Evolutionary conservation across 2,329 filamentous ascomycete species (phyloP).

Genomic region (Aspergillus aculeatus): DNA sequence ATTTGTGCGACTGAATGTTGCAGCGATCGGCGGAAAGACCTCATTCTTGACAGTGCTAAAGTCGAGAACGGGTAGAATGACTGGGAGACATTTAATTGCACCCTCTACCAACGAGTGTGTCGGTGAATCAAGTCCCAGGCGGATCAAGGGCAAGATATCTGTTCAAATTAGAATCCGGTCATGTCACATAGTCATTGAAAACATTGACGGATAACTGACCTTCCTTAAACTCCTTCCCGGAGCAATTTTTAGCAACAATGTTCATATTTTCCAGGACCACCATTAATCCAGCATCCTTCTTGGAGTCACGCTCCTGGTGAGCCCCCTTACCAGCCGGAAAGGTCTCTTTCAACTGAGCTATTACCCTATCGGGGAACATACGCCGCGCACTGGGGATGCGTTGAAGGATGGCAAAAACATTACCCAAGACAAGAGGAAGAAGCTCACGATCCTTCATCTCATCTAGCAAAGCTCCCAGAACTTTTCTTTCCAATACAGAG

Average conservation of each 20-base stretch:
- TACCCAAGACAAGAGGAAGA: slow-evolving; percentile 80
- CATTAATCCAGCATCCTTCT: slow-evolving; percentile 86
- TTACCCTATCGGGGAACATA: slow-evolving; percentile 78
- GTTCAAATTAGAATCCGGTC: slow-evolving; percentile 17
- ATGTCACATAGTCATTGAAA: slow-evolving; percentile 9
- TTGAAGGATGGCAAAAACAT: slow-evolving; percentile 85
- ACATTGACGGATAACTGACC: slow-evolving; percentile 51
- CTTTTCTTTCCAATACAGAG: slow-evolving; percentile 90
- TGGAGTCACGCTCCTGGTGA: slow-evolving; percentile 70
- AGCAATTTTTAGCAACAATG: slow-evolving; percentile 74
- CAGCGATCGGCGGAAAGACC: slow-evolving; percentile 85
- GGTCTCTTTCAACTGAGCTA: slow-evolving; percentile 79
- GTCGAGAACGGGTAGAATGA: slow-evolving; percentile 83
- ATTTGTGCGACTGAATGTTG: slow-evolving; percentile 88
- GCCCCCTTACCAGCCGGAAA: slow-evolving; percentile 60
- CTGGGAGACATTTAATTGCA: slow-evolving; percentile 72
- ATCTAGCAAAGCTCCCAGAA: slow-evolving; percentile 83
- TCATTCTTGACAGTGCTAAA: slow-evolving; percentile 98
- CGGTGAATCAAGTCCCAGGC: slow-evolving; percentile 79
- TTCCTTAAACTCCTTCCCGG: slow-evolving; percentile 92
- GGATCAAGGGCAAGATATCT: slow-evolving; percentile 86
- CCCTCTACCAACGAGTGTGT: slow-evolving; percentile 89
- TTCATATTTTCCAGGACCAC: slow-evolving; percentile 82
- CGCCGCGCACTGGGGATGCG: slow-evolving; percentile 74
- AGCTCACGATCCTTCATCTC: slow-evolving; percentile 92